These are phyloP conservation scores for Pholiota adiposa DNA, from an alignment of 1,284 basidiomycete genomes.

Conservation along the genomic window DNA sequence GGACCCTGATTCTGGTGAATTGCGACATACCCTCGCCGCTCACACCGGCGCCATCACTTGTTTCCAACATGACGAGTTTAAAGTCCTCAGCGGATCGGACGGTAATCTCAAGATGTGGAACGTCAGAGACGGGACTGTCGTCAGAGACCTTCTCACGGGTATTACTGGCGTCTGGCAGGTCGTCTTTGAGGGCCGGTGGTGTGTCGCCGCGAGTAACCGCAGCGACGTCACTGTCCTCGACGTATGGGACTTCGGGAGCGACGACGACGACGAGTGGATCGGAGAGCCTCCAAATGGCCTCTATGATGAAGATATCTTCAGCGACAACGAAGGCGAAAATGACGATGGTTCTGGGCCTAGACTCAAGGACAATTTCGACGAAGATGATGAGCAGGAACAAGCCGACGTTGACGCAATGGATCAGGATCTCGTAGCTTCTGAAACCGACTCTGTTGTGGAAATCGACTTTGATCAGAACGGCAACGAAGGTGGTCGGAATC, in stretches of 20 bases:
- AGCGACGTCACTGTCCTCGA: constrained; percentile 80
- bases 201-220: constrained; percentile 90
- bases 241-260: constrained; percentile 85
- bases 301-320: constrained; percentile 53
- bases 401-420: constrained; percentile 70
- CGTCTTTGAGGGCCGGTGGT: constrained; percentile 89
- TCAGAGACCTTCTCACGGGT: constrained; percentile 85
- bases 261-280: constrained; percentile 49
- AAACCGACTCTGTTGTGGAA: constrained; percentile 47
- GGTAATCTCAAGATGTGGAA: constrained; percentile 99
- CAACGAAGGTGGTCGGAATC: constrained; percentile 1
- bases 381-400: constrained; percentile 39
- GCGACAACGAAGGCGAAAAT: constrained; percentile 48
- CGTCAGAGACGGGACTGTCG: constrained; percentile 80
- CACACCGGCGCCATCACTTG: constrained; percentile 96
- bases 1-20: constrained; percentile 83
- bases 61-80: constrained; percentile 97
- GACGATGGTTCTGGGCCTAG: constrained; percentile 20
- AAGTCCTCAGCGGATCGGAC: constrained; percentile 91
- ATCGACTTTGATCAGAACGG: constrained; percentile 34
- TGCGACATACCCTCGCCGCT: constrained; percentile 81
- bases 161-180: constrained; percentile 97
- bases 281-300: constrained; percentile 48
- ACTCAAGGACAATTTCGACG: constrained; percentile 17
- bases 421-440: constrained; percentile 60